Percentiles rank a stretch among this genome's conserved stretches.
These are phyloP conservation scores for Ceratocystis cubensis DNA, from an alignment of 2,329 filamentous ascomycete genomes.

Conservation along the genomic window DNA sequence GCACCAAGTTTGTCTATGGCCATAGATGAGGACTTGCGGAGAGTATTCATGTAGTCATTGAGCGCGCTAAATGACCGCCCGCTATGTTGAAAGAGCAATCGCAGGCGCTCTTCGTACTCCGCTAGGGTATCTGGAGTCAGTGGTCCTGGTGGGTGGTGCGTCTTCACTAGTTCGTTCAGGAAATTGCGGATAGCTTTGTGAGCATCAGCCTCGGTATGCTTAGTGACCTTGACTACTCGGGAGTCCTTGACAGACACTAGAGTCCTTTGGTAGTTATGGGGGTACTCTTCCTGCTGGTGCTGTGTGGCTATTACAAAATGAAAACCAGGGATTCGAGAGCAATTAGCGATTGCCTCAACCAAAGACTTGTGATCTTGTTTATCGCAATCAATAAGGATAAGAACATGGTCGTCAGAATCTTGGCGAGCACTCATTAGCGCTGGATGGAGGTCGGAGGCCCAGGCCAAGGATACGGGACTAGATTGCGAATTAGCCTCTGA, in stretches of 20 bases:
- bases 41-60: background rate
- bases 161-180: background rate
- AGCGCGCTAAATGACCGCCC: slow-evolving; percentile 5
- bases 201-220: background rate
- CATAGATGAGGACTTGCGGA: background rate
- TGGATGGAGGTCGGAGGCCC: background rate
- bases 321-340: background rate
- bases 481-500: background rate
- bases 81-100: background rate
- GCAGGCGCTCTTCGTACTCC: background rate
- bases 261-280: too few species aligned
- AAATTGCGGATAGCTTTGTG: background rate
- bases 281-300: background rate
- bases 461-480: background rate
- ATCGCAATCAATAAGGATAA: background rate
- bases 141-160: background rate
- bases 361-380: background rate
- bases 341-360: background rate
- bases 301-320: background rate
- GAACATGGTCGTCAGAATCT: background rate
- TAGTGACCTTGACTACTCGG: background rate
- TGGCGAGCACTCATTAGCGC: background rate
- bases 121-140: background rate
- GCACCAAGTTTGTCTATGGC: background rate
- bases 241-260: too few species aligned